Percentiles rank a stretch among this genome's conserved stretches.
Conservation (phyloP, 1,284 basidiomycete genomes). For the Blastosporella zonata region DNA sequence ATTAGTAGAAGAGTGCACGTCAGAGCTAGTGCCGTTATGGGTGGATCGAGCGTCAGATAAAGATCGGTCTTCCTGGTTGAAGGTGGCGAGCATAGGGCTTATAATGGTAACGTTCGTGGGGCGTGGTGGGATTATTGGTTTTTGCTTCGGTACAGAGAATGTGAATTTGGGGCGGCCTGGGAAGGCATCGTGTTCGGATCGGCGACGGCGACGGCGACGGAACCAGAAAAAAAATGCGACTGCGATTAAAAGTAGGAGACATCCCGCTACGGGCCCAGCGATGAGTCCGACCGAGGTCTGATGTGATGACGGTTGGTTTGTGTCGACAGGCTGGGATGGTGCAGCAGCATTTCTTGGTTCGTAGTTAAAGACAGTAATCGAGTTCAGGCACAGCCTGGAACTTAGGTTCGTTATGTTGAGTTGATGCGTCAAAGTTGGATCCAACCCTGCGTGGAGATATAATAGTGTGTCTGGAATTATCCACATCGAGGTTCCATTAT, state of each 20-base stretch:
- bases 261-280: conserved; percentile 17
- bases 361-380: conserved; percentile 19
- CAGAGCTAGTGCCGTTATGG: conserved; percentile 2
- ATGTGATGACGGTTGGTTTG: conserved; percentile 3
- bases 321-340: conserved; percentile 3
- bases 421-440: conserved; percentile 27
- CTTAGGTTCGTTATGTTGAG: conserved; percentile 28
- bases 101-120: conserved; percentile 1
- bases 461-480: conserved; percentile 32
- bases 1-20: conserved; percentile 9
- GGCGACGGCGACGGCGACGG: conserved; percentile 7
- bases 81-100: conserved; percentile 15
- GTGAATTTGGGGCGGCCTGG: not conserved
- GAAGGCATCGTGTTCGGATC: not conserved
- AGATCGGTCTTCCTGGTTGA: conserved; percentile 6
- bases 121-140: not conserved
- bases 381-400: conserved; percentile 21
- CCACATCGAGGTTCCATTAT: conserved; percentile 33
- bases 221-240: conserved; percentile 17
- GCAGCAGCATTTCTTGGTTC: conserved; percentile 2
- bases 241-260: conserved; percentile 11
- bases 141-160: not conserved
- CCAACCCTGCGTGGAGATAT: conserved; percentile 31
- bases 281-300: conserved; percentile 17
- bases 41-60: conserved; percentile 6